phyloP scores from a whole-genome alignment of 2,329 filamentous ascomycete species.

The Pseudogymnoascus sp. region DNA sequence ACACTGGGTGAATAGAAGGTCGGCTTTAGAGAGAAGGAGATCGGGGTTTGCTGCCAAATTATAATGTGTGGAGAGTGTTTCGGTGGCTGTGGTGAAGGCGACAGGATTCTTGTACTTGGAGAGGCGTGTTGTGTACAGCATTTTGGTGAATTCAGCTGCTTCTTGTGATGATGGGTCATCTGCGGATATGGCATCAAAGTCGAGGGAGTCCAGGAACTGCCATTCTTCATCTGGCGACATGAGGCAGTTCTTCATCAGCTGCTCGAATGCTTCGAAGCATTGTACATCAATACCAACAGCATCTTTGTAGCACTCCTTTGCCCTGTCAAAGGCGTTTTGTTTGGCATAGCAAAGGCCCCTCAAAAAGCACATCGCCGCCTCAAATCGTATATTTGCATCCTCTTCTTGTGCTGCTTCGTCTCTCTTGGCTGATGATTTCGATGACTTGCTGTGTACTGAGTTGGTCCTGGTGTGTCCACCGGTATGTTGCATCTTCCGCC shows the following conservation, averaged over 20 bases:
- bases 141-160: constrained; percentile 87
- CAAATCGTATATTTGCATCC: constrained; percentile 69
- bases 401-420: constrained; percentile 49
- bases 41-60: constrained; percentile 80
- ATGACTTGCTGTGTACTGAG: constrained; percentile 39
- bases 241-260: constrained; percentile 92
- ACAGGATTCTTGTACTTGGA: constrained; percentile 90
- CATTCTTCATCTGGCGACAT: constrained; percentile 71
- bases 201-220: constrained; percentile 62
- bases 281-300: constrained; percentile 95
- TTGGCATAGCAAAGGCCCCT: constrained; percentile 92
- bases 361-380: constrained; percentile 96
- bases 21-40: constrained; percentile 80
- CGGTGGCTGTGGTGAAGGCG: constrained; percentile 76
- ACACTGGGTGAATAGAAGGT: constrained; percentile 90
- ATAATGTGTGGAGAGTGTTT: constrained; percentile 90
- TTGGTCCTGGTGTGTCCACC: constrained; percentile 46
- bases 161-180: constrained; percentile 69
- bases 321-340: constrained; percentile 92
- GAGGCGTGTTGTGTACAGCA: constrained; percentile 90
- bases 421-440: constrained; percentile 20
- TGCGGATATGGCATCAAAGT: constrained; percentile 74
- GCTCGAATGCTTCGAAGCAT: constrained; percentile 96
- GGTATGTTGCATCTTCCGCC: constrained; percentile 64
- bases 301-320: constrained; percentile 97